phyloP scores from a whole-genome alignment of 202 grass and related monocot species.

The Bolboschoenoplectus hybrid region DNA sequence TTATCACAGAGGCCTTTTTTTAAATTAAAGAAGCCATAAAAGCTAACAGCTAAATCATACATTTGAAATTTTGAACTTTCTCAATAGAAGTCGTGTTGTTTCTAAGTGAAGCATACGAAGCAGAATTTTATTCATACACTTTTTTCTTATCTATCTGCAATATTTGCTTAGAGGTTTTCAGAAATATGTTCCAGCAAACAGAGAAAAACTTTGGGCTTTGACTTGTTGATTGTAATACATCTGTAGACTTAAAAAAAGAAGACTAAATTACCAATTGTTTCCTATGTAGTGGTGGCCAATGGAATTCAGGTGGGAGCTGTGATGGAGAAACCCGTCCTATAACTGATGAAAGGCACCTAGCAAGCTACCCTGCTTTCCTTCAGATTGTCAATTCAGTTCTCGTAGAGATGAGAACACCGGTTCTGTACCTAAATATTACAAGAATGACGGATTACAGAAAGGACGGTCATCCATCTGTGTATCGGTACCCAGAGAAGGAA shows the following conservation, averaged over 20 bases:
- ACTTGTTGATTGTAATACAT: background rate
- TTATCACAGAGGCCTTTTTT: background rate
- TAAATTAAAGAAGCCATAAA: background rate
- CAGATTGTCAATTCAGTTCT: slow-evolving; percentile 68
- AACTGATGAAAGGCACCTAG: slow-evolving; percentile 64
- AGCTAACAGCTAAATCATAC: background rate
- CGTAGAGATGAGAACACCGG: slow-evolving; percentile 68
- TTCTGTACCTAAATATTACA: slow-evolving; percentile 83
- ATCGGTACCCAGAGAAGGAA: slow-evolving; percentile 59
- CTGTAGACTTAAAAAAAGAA: background rate
- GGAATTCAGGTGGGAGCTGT: slow-evolving; percentile 95
- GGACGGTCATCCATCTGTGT: slow-evolving; percentile 85
- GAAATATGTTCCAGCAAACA: no score
- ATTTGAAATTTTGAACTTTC: background rate
- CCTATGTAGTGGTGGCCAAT: slow-evolving; percentile 77
- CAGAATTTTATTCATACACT: no score
- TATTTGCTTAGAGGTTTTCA: no score
- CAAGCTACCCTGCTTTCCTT: slow-evolving; percentile 68
- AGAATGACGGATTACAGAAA: slow-evolving; percentile 98
- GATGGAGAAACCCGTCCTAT: slow-evolving; percentile 82
- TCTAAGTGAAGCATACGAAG: background rate
- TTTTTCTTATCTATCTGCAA: no score
- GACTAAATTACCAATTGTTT: slow-evolving; percentile 2
- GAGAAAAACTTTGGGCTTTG: no score
- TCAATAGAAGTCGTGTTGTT: background rate